Conservation (phyloP, 805 yeast genomes). For the Cyberlindnera mississippiensis region DNA sequence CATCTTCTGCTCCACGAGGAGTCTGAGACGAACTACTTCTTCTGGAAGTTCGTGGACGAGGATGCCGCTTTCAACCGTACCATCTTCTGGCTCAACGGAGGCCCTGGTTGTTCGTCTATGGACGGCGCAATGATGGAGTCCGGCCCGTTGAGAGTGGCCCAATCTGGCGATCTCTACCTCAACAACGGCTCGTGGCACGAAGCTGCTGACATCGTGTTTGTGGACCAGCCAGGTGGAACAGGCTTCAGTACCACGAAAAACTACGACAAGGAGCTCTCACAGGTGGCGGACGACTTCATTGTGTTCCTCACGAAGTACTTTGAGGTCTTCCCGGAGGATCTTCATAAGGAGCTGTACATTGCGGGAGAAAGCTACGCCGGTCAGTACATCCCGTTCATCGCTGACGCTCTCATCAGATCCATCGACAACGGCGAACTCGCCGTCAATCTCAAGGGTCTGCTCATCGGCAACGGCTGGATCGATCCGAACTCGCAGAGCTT, state of each 20-base stretch:
- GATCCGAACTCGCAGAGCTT: slow-evolving; percentile 83
- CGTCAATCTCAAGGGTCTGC: slow-evolving; percentile 54
- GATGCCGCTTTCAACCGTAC: slow-evolving; percentile 35
- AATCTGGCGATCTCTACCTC: slow-evolving; percentile 40
- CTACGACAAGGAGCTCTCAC: slow-evolving; percentile 49
- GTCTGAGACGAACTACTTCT: slow-evolving; percentile 25
- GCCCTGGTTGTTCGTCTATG: slow-evolving; percentile 98
- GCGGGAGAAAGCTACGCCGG: slow-evolving; percentile 99
- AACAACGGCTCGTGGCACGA: slow-evolving; percentile 85
- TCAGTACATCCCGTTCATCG: slow-evolving; percentile 89
- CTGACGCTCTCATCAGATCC: slow-evolving; percentile 51
- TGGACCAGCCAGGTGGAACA: slow-evolving; percentile 94
- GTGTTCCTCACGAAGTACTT: slow-evolving; percentile 64
- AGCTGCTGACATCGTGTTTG: slow-evolving; percentile 70
- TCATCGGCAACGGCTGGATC: slow-evolving; percentile 94
- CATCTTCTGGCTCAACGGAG: slow-evolving; percentile 92
- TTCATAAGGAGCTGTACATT: slow-evolving; percentile 57
- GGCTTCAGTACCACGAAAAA: slow-evolving; percentile 71
- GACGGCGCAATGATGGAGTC: slow-evolving; percentile 93
- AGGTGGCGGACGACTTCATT: slow-evolving; percentile 61
- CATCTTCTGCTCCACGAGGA: slow-evolving; percentile 23
- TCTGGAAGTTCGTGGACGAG: slow-evolving; percentile 27
- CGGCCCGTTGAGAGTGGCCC: slow-evolving; percentile 74
- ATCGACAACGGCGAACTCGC: slow-evolving; percentile 30
- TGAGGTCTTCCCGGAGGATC: slow-evolving; percentile 69